These are phyloP conservation scores for Cyberlindnera galapagoensis DNA, from an alignment of 805 yeast genomes.

Conservation along the genomic window DNA sequence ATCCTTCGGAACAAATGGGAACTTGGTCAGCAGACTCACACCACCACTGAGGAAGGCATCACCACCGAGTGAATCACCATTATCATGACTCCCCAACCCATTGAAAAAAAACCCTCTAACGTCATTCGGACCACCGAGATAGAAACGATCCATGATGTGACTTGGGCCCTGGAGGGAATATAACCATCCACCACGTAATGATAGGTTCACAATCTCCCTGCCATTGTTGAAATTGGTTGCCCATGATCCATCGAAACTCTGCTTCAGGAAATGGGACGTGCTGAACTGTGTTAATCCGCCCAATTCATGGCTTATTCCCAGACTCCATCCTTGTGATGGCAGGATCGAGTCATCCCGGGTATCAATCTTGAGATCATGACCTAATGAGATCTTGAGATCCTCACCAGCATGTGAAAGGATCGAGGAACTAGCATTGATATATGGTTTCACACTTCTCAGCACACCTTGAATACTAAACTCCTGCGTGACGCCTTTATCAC, in stretches of 20 bases:
- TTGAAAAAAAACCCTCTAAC: slow-evolving; percentile 64
- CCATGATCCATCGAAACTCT: slow-evolving; percentile 27
- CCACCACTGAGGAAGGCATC: slow-evolving; percentile 52
- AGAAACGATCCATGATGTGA: slow-evolving; percentile 74
- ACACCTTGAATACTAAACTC: slow-evolving; percentile 40
- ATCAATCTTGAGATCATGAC: slow-evolving; percentile 35
- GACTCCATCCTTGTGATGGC: slow-evolving; percentile 38
- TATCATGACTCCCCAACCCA: slow-evolving; percentile 58
- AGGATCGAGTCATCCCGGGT: slow-evolving; percentile 35
- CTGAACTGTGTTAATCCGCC: slow-evolving; percentile 26
- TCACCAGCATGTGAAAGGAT: slow-evolving; percentile 57
- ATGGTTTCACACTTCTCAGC: slow-evolving; percentile 32
- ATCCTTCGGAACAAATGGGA: slow-evolving; percentile 45
- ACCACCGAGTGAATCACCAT: slow-evolving; percentile 61
- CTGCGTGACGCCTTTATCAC: slow-evolving; percentile 32
- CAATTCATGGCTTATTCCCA: slow-evolving; percentile 38
- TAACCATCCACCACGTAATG: slow-evolving; percentile 51
- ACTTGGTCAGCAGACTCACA: slow-evolving; percentile 46
- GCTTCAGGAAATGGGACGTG: slow-evolving; percentile 29
- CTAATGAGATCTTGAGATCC: slow-evolving; percentile 49
- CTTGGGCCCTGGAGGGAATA: slow-evolving; percentile 30
- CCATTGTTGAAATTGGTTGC: slow-evolving; percentile 25
- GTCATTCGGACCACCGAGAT: slow-evolving; percentile 72
- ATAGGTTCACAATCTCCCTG: slow-evolving; percentile 42
- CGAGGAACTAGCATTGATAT: slow-evolving; percentile 33